phyloP scores from a whole-genome alignment of 2,329 filamentous ascomycete species.

The Fusarium sp. region DNA sequence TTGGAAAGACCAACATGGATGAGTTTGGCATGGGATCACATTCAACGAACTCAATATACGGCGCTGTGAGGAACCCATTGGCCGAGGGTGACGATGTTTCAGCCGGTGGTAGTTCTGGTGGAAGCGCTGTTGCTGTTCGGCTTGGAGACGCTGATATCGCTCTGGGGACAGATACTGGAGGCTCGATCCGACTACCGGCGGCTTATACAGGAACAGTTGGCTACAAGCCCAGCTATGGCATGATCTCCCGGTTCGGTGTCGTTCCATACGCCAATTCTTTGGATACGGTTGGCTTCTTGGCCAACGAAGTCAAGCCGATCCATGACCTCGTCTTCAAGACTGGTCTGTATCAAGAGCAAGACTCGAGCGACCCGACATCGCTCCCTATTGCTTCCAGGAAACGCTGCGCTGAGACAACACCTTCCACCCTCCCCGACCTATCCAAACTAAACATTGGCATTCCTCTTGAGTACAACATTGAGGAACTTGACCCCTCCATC shows the following conservation, averaged over 20 bases:
- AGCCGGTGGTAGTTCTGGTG: constrained; percentile 91
- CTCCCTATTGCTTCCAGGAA: constrained; percentile 67
- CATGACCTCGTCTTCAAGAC: constrained; percentile 64
- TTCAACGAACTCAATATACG: constrained; percentile 76
- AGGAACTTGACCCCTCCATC: constrained; percentile 78
- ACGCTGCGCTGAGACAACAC: constrained; percentile 53
- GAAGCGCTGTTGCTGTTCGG: constrained; percentile 87
- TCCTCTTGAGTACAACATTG: constrained; percentile 86
- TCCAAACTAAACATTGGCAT: constrained; percentile 64
- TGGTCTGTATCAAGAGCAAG: constrained; percentile 65
- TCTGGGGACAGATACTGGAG: constrained; percentile 93
- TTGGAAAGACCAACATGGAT: constrained; percentile 92
- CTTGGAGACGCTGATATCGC: constrained; percentile 70
- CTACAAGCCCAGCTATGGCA: constrained; percentile 92
- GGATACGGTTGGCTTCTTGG: constrained; percentile 87
- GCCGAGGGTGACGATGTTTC: constrained; percentile 62
- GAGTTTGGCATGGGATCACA: constrained; percentile 97
- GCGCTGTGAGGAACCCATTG: constrained; percentile 69
- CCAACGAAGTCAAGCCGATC: constrained; percentile 64
- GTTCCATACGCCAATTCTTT: constrained; percentile 93
- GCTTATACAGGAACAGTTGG: constrained; percentile 87
- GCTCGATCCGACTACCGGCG: constrained; percentile 87
- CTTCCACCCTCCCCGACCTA: constrained; percentile 42
- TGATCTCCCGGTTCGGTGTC: constrained; percentile 87
- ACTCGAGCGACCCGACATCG: constrained; percentile 81